phyloP scores from a whole-genome alignment of 1,139 yeast genomes.

The Meyerozyma guilliermondii region DNA sequence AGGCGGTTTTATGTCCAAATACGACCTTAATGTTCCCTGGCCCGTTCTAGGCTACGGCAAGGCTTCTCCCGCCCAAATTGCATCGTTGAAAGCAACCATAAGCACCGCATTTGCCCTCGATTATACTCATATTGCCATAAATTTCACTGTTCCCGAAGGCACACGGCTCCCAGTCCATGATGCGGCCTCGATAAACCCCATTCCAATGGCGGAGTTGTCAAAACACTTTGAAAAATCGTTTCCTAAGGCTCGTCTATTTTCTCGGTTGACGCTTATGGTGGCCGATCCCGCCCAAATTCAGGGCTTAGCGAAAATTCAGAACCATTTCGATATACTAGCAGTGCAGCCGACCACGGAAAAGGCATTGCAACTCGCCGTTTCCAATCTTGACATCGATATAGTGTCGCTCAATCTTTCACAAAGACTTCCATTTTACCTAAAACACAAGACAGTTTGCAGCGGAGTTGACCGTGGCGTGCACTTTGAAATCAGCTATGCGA shows the following conservation, averaged over 20 bases:
- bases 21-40: slow-evolving; percentile 82
- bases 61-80: slow-evolving; percentile 38
- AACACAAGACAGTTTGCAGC: slow-evolving; percentile 79
- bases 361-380: slow-evolving; percentile 69
- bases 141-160: slow-evolving; percentile 54
- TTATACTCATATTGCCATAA: slow-evolving; percentile 70
- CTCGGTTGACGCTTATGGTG: slow-evolving; percentile 69
- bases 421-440: slow-evolving; percentile 70
- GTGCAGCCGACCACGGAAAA: slow-evolving; percentile 78
- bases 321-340: slow-evolving; percentile 72
- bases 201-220: slow-evolving; percentile 22
- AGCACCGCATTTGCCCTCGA: slow-evolving; percentile 60
- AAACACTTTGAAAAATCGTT: slow-evolving; percentile 29
- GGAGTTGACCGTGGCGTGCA: slow-evolving; percentile 80
- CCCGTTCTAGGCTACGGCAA: slow-evolving; percentile 51
- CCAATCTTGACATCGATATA: slow-evolving; percentile 72
- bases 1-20: slow-evolving; percentile 20
- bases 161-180: slow-evolving; percentile 50
- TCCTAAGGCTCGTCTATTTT: slow-evolving; percentile 45
- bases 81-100: slow-evolving; percentile 43
- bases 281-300: slow-evolving; percentile 79
- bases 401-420: slow-evolving; percentile 65
- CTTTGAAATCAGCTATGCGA: slow-evolving; percentile 71
- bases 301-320: slow-evolving; percentile 56
- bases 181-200: slow-evolving; percentile 32